Evolutionary conservation across 768 basidiomycete genomes (phyloP), one percentile per base, ranked within the genome.

Genomic region (Lactarius tabidus): DNA sequence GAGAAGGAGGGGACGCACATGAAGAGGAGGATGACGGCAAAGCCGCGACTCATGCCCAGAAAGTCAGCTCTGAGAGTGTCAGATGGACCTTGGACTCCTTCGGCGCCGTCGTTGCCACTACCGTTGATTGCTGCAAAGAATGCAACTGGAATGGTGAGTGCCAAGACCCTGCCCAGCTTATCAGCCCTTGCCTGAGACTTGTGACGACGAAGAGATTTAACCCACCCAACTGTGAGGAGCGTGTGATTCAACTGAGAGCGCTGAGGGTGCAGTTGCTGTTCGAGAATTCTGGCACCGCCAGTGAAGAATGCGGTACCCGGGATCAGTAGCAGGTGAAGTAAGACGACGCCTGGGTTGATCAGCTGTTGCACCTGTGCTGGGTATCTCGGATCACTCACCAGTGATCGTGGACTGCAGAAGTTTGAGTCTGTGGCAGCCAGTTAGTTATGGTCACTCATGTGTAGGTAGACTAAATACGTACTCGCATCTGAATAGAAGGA

Each of bases 251-350:
- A 77, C 68, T 90, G 79, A 0, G 84, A 83, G 12, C 82, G 71
- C 69, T 86, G 84, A 2, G 86, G 86, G 69, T 89, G 84, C 12
- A 91, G 76, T 60, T 87, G 80, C 73, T 91, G 89, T 57, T 88
- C 81, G 71, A 83, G 76, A 31, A 90, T 78, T 26, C 81, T 79
- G 23, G 84, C 85, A 52, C 89, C 89, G 28, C 89, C 89, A 2
- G 82, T 82, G n/a, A 90, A 77, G 72, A 90, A 91, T 0, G 88
- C 79, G 5, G 82, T 78, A 2, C 89, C 89, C 0, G 89, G 89
- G 52, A 91, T n/a, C 17, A 91, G 80, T 1, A 91, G 79, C 1
- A 90, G 79, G 72, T 89, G 89, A 12, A 91, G 78, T 20, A 91
- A 75, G 7, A 90, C 80, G 9, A 91, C 89, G 20, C 89, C 87